Base-by-base conservation (phyloP, 2,329 filamentous ascomycete genomes). In the Aspergillus tamarii region DNA sequence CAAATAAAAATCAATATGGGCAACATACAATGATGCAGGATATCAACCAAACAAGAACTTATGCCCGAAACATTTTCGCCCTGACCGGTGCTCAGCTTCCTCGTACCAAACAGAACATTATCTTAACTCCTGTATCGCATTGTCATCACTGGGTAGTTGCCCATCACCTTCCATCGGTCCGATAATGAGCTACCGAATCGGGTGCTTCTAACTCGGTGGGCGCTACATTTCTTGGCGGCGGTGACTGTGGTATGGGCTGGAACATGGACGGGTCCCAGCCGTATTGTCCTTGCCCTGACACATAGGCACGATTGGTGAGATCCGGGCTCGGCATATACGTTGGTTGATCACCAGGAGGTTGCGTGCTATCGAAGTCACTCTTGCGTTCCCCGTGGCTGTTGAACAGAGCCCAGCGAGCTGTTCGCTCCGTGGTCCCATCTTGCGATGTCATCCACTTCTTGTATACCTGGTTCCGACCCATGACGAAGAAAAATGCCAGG, bases 401-500 rank as follows among this genome's bases (percentile, higher is more conserved):
- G 43, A 72, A 73, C 23, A 77, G 34, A 8, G 76, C 74, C 76
- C 76, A 78, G 9, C 64, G 67, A 1, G 73, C 70, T 2, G 76
- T 77, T 1, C 71, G 73, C 45, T 77, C 73, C 11, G 67, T 71
- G 32, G 69, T 69, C 1, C 71, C 74, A 36, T 75, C 76, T 57
- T 76, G 65, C 3, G 76, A 77, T 1, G 73, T 72, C 61, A 75
- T 68, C 74, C 76, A 77, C 48, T 76, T 67, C 26, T 66, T 68
- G 53, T 78, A 78, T 1, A 77, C 71, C 1, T 73, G 68, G 57
- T 78, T 77, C 32, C 76, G 73, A 19, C 76, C 74, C 10, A 79
- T 72, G 3, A 76, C 64, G 65, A 76, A 78, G 64, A 78, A 74
- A 2, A 80, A 61, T 3, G 69, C 68, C 58, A 84, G 85, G 57